Base-by-base conservation (phyloP, 2,329 filamentous ascomycete genomes). In the Ustulina deusta region DNA sequence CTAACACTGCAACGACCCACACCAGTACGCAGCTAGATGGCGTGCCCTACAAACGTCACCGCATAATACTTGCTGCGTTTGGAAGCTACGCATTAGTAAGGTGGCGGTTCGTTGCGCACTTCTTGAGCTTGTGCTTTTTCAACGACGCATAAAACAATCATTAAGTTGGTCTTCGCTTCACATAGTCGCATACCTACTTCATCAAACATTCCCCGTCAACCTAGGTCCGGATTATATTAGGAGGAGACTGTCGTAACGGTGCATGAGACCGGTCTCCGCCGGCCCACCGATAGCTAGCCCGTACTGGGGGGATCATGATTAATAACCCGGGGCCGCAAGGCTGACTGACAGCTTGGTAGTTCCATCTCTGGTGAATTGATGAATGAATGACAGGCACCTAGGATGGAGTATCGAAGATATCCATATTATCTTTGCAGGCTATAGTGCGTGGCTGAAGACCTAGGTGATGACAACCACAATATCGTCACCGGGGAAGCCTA, bases 351-450 rank as follows among this genome's bases (percentile, higher is more conserved):
- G 27, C 32, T 56, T 61, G 42, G 11, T 32, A 42, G 10, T 29
- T 32, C 25, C n/a, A 54, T 25, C 13, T 34, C 49, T 48, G 2
- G 17, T 10, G 40, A 32, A 15, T 42, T 11, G 58, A 29, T 54
- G 13, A 15, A 40, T 38, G 36, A n/a, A 52, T 22, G 22, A 51
- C 52, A 52, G 29, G 17, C 42, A 20, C 38, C n/a, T 6, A 36
- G n/a, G 25, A n/a, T 22, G 25, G 20, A 42, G 55, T 11, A 40
- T 42, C 25, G 15, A 60, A 38, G 36, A 59, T 13, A 55, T 55
- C 40, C 9, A 60, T 13, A 36, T 54, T 22, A 54, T 55, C 6
- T 27, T 34, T 38, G 25, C 55, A 17, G 29, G 13, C 36, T 1
- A 51, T 22, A 27, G 25, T 36, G 38, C 10, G 38, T 32, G 38